Conservation (phyloP, 2,329 filamentous ascomycete species). For the Macroventuria anomochaeta region DNA sequence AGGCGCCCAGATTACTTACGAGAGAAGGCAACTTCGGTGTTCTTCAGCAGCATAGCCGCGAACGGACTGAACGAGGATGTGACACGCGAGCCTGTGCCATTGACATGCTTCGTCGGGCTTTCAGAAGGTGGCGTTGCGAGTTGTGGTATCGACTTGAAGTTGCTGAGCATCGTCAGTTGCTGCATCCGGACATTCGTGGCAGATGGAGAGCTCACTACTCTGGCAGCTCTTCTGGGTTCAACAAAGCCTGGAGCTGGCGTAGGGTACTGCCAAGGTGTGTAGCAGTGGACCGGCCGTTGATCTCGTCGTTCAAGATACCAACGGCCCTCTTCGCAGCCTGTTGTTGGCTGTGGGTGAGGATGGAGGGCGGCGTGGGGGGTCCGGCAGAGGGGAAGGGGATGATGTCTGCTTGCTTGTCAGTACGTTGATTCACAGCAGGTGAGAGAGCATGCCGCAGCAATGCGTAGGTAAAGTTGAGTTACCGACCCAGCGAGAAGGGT, state of each 20-base stretch:
- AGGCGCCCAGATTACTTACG: constrained; percentile 27
- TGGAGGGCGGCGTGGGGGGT: constrained; percentile 49
- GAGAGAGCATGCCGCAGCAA: constrained; percentile 23
- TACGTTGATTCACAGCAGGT: constrained; percentile 14
- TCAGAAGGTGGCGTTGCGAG: constrained; percentile 43
- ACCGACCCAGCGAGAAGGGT: constrained; percentile 75
- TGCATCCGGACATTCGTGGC: background rate
- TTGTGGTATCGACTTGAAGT: constrained; percentile 42
- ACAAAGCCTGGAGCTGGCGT: constrained; percentile 74
- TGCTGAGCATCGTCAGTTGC: constrained; percentile 30
- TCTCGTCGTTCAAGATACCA: constrained; percentile 74
- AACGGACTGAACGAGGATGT: constrained; percentile 56
- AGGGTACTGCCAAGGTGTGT: constrained; percentile 73
- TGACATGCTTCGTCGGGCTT: constrained; percentile 26
- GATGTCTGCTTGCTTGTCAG: constrained; percentile 49
- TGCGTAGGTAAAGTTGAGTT: constrained; percentile 25
- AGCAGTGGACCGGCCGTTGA: constrained; percentile 64
- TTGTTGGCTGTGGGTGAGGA: constrained; percentile 53
- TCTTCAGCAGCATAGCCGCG: constrained; percentile 60
- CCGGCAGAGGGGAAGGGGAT: constrained; percentile 54
- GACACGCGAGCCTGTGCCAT: constrained; percentile 28
- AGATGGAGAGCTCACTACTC: constrained; percentile 62
- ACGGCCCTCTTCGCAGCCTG: constrained; percentile 60
- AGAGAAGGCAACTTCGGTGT: constrained; percentile 47
- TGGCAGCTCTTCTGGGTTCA: constrained; percentile 74